A percentile compares a stretch with the other conserved stretches of the same genome.
phyloP scores from a whole-genome alignment of 495 filamentous ascomycete genomes.

The Barbatosphaeria neglecta region DNA sequence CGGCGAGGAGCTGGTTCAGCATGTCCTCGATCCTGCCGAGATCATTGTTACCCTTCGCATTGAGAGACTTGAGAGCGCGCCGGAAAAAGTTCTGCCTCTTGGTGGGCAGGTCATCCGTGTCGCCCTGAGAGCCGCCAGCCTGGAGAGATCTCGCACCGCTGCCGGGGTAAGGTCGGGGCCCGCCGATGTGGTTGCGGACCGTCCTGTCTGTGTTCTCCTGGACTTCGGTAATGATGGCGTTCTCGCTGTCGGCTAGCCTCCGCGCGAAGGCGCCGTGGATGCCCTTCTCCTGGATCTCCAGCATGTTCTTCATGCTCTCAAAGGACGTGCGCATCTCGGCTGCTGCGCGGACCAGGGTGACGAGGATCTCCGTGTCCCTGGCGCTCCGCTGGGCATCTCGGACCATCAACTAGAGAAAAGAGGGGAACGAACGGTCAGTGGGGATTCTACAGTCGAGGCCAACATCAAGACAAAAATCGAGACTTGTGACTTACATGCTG shows the following conservation, averaged over 20 bases:
- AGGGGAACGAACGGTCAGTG: slow-evolving; percentile 26
- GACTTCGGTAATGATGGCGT: slow-evolving; percentile 67
- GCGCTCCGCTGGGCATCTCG: slow-evolving; percentile 95
- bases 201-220: slow-evolving; percentile 79
- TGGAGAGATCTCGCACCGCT: slow-evolving; percentile 45
- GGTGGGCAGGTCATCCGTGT: slow-evolving; percentile 59
- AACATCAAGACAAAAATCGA: slow-evolving; percentile 1
- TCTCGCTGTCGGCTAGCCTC: slow-evolving; percentile 57
- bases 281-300: slow-evolving; percentile 19
- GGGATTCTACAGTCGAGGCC: not conserved
- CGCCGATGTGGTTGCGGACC: slow-evolving; percentile 67
- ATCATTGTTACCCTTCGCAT: slow-evolving; percentile 76
- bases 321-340: slow-evolving; percentile 97
- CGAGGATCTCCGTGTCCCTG: slow-evolving; percentile 89
- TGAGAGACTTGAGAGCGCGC: slow-evolving; percentile 79
- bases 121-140: slow-evolving; percentile 41
- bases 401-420: slow-evolving; percentile 84
- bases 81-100: slow-evolving; percentile 87
- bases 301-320: slow-evolving; percentile 88
- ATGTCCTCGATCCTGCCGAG: slow-evolving; percentile 88
- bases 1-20: slow-evolving; percentile 79
- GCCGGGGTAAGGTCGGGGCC: slow-evolving; percentile 74
- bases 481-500: slow-evolving; percentile 75
- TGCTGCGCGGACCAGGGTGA: slow-evolving; percentile 85
- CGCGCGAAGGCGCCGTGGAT: not conserved